Percentiles rank a stretch among this genome's conserved stretches.
Conservation (phyloP, 169 alveolate genomes). For the Cyclospora cayetanensis region DNA sequence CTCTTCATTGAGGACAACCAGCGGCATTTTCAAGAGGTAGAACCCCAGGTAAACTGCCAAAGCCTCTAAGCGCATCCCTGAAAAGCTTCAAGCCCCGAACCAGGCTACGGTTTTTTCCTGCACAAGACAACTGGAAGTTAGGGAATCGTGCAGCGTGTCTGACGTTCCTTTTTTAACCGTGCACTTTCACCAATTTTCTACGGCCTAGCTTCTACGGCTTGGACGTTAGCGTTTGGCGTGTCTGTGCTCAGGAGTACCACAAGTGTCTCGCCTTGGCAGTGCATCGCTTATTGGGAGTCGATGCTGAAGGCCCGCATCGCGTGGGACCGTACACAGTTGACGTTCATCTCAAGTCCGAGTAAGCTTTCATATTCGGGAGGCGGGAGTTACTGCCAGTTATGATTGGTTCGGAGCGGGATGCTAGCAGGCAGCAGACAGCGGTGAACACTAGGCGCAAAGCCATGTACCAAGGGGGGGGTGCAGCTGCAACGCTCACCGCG, state of each 20-base stretch:
- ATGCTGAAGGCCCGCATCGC: background rate
- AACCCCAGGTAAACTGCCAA: constrained; percentile 56
- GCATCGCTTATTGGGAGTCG: background rate
- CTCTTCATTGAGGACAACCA: constrained; percentile 52
- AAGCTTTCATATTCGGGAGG: too few relatives aligned
- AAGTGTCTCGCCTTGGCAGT: background rate
- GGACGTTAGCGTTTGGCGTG: background rate
- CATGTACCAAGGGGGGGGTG: too few relatives aligned
- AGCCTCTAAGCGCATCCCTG: too few relatives aligned
- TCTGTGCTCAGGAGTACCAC: background rate
- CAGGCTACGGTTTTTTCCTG: background rate
- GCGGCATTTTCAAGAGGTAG: constrained; percentile 20
- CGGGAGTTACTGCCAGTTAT: too few relatives aligned
- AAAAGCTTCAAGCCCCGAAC: background rate
- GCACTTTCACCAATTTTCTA: background rate
- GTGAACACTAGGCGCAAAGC: too few relatives aligned
- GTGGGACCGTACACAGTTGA: constrained; percentile 38
- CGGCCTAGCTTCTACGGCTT: background rate
- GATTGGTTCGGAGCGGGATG: too few relatives aligned
- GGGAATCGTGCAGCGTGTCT: background rate
- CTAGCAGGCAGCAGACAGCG: too few relatives aligned
- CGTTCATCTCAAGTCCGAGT: background rate
- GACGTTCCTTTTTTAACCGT: background rate
- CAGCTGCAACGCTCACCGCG: too few relatives aligned
- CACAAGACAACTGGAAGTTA: background rate